These are phyloP conservation scores for Ophiosphaerella narmari DNA, from an alignment of 2,329 filamentous ascomycete genomes.

Conservation along the genomic window DNA sequence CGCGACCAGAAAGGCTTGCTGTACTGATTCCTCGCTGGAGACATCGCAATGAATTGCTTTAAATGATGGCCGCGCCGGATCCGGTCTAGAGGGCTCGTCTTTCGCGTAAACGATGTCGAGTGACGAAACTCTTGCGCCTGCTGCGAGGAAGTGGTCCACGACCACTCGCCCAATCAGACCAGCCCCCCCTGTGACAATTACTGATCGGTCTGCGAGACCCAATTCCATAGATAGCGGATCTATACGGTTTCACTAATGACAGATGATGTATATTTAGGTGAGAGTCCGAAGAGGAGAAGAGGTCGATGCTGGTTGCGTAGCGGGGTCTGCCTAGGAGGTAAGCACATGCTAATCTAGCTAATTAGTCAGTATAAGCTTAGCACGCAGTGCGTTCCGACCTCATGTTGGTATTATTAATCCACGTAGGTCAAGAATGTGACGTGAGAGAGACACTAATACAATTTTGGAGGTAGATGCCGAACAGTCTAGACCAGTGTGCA, in stretches of 20 bases:
- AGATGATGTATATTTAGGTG: background rate
- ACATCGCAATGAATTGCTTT: slow-evolving; percentile 41
- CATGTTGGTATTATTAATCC: no score
- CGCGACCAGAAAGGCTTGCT: slow-evolving; percentile 43
- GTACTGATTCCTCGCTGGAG: slow-evolving; percentile 38
- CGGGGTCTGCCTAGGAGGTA: background rate
- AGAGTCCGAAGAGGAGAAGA: background rate
- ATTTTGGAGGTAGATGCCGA: no score
- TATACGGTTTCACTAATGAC: slow-evolving; percentile 2
- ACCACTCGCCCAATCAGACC: slow-evolving; percentile 49
- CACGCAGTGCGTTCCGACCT: no score
- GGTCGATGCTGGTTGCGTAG: background rate
- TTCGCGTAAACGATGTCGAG: slow-evolving; percentile 35
- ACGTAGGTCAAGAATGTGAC: no score
- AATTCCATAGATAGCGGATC: slow-evolving; percentile 30
- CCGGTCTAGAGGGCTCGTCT: background rate
- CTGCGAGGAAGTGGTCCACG: slow-evolving; percentile 49
- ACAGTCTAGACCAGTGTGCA: no score
- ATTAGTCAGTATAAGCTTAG: no score
- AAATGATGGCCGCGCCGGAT: slow-evolving; percentile 3
- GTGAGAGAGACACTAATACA: no score
- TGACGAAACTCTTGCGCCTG: slow-evolving; percentile 49
- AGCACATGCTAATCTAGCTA: background rate
- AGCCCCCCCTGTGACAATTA: slow-evolving; percentile 50
- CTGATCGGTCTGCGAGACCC: slow-evolving; percentile 44